phyloP scores from a whole-genome alignment of 2,329 filamentous ascomycete genomes.

The Alternaria brassicae region DNA sequence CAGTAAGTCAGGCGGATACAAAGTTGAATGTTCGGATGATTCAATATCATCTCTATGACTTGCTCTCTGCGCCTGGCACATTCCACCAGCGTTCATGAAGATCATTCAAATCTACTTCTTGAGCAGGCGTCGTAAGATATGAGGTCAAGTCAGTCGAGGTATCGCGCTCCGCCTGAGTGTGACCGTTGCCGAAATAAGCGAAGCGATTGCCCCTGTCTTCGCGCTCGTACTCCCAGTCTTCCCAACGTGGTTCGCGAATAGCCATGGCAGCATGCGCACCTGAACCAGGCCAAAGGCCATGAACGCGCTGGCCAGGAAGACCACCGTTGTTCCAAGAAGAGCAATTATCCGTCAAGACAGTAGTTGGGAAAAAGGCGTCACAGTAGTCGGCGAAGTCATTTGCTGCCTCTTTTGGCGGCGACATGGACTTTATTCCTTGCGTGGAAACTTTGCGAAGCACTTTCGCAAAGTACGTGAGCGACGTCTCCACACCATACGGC shows the following conservation, averaged over 20 bases:
- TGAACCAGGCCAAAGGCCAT: constrained; percentile 74
- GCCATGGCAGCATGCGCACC: constrained; percentile 68
- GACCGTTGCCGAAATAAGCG: constrained; percentile 72
- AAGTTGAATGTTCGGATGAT: not conserved
- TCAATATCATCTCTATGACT: not conserved
- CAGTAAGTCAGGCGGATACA: not conserved
- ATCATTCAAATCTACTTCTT: constrained; percentile 65
- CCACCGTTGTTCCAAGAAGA: constrained; percentile 75
- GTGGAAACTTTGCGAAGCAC: constrained; percentile 70
- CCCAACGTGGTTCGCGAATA: constrained; percentile 64
- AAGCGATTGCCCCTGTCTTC: constrained; percentile 60
- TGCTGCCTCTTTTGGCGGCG: constrained; percentile 64
- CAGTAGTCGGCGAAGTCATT: constrained; percentile 70
- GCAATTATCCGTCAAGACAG: constrained; percentile 67
- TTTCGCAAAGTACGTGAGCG: constrained; percentile 70
- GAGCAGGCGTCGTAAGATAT: constrained; percentile 64
- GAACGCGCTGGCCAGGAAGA: constrained; percentile 65
- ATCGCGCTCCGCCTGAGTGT: constrained; percentile 66
- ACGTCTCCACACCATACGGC: constrained; percentile 70
- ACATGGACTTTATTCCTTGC: constrained; percentile 70
- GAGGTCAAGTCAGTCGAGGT: constrained; percentile 66
- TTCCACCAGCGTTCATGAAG: constrained; percentile 72
- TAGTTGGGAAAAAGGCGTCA: constrained; percentile 58
- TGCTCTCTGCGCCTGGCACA: constrained; percentile 35
- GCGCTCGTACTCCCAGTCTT: constrained; percentile 65